phyloP scores from a whole-genome alignment of 371 early-diverging fungal genomes.

The Syncephalastrum racemosum region DNA sequence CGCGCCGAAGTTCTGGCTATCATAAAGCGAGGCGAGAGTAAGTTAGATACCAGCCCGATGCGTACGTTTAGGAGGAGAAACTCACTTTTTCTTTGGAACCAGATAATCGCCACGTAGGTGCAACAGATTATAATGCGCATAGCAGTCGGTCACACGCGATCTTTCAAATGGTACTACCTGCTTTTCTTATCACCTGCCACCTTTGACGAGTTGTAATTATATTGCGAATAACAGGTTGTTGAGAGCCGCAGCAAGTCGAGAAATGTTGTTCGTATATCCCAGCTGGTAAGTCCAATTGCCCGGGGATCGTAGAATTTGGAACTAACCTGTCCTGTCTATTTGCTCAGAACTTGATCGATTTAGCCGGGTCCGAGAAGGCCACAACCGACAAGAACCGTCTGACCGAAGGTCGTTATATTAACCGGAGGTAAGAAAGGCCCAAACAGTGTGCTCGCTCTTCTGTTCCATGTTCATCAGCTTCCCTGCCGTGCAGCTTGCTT shows the following conservation, averaged over 20 bases:
- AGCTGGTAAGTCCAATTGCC: constrained; percentile 39
- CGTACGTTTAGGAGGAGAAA: background rate
- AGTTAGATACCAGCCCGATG: background rate
- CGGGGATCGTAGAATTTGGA: background rate
- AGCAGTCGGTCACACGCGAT: constrained; percentile 92
- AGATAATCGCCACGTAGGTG: constrained; percentile 77
- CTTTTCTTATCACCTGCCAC: background rate
- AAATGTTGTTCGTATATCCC: constrained; percentile 51
- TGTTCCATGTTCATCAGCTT: too few relatives aligned
- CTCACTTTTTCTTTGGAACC: constrained; percentile 1
- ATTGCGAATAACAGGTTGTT: constrained; percentile 13
- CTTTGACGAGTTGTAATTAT: background rate
- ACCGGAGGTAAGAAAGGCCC: too few relatives aligned
- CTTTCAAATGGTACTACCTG: constrained; percentile 70
- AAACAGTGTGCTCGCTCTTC: too few relatives aligned
- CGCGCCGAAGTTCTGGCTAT: constrained; percentile 78
- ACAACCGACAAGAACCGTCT: constrained; percentile 11
- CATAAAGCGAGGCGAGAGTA: constrained; percentile 79
- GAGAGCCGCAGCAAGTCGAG: constrained; percentile 51
- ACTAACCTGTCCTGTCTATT: background rate
- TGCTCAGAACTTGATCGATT: constrained; percentile 20
- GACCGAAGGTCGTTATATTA: too few relatives aligned
- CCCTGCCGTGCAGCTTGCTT: constrained; percentile 48
- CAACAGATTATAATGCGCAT: constrained; percentile 85
- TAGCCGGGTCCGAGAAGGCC: constrained; percentile 89